Base-by-base conservation (phyloP, 2,329 filamentous ascomycete species). In the Talaromyces verruculosus region DNA sequence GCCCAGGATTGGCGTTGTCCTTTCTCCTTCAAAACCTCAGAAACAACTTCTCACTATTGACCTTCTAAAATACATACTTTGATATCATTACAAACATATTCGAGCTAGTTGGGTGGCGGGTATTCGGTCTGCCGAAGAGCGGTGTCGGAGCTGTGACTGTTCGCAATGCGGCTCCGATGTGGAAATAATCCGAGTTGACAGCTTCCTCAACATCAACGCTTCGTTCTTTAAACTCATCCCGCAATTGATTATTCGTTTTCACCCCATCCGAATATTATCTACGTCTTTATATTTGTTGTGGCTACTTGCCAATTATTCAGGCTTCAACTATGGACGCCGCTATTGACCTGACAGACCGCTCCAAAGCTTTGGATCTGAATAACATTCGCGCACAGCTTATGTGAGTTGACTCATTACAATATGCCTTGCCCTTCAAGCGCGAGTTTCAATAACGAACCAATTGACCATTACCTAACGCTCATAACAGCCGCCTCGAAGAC, bases 321-420 rank as follows among this genome's bases (percentile, higher is more conserved):
- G 3, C 25, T 17, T 6, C 2, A 39, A 79, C 69, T 63, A 99
- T 99, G 95, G 95, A 99, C 77, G 85, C 91, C 19, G 88, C 92
- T 58, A 92, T 98, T 74, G 93, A 97, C 77, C 87, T 97, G 68
- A 91, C 89, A 45, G 91, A 98, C 79, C 87, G 89, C 75, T 87
- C 88, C 71, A 91, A 92, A 82, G 93, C 94, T 17, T 83, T 99
- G 73, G 93, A 98, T 77, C 86, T 99, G 59, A 85, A 88, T 69
- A 92, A 95, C 76, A 99, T 98, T 77, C 91, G 95, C 69, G 96
- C 92, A 80, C 92, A 97, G 79, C 83, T 97, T 68, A 96, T 97
- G 93, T 96, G 80, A 80, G 87, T 63, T 11, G 5, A 19, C 17
- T 28, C 22, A 35, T 5, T 19, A 11, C 8, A 22, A 35, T 33